These are phyloP conservation scores for Serendipita sp. DNA, from an alignment of 768 basidiomycete species.

Conservation along the genomic window DNA sequence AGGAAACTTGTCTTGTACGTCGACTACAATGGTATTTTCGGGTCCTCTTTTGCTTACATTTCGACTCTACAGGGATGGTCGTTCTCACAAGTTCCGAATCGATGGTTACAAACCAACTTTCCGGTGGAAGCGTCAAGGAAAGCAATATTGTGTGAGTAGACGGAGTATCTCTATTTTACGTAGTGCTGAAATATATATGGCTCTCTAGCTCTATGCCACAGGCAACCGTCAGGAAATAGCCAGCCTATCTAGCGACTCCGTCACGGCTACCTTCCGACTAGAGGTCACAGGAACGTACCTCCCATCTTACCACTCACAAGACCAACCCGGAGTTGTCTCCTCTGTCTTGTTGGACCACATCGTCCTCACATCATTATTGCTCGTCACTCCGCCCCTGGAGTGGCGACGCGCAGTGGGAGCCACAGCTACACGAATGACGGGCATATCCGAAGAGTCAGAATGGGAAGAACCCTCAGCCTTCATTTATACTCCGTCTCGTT, in stretches of 20 bases:
- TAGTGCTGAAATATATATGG: too few relatives aligned
- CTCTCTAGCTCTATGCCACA: neutral
- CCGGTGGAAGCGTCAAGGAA: neutral
- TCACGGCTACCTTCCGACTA: neutral
- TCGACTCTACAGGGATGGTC: neutral
- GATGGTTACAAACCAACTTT: conserved; percentile 3
- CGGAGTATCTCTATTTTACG: too few relatives aligned
- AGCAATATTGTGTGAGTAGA: neutral
- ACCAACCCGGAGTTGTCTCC: neutral
- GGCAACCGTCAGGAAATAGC: neutral
- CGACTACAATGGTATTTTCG: neutral
- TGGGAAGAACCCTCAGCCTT: neutral
- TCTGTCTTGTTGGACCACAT: conserved; percentile 1
- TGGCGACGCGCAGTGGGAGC: neutral
- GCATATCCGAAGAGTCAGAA: neutral
- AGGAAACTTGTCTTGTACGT: conserved; percentile 3
- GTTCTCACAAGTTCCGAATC: neutral
- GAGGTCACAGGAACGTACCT: neutral
- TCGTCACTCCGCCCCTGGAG: neutral
- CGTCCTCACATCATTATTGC: neutral
- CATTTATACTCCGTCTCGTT: neutral
- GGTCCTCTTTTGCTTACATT: neutral
- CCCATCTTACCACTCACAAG: neutral
- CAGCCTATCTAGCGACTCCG: neutral
- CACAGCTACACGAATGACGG: conserved; percentile 1